Evolutionary conservation across 225 moss, liverwort and hornwort genomes (phyloP), one percentile per base, ranked within the genome.

Genomic region (Marchantia polymorpha): DNA sequence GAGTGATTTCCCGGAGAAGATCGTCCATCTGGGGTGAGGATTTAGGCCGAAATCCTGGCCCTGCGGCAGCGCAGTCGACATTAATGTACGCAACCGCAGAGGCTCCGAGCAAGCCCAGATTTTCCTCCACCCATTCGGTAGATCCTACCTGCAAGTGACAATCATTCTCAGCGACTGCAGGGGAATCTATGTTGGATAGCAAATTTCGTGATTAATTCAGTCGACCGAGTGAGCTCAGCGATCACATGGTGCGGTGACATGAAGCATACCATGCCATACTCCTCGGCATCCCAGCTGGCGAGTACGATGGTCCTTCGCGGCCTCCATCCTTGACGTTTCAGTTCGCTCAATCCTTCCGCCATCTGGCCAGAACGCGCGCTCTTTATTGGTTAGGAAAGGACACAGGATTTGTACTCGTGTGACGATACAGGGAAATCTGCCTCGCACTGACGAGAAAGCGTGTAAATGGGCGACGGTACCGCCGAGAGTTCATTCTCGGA

Each of bases 61-160:
- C 96, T 55, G 86, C 73, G 55, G 92, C 96, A 46, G 94, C 96
- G 74, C 90, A 94, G 87, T 96, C 96, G 8, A 96, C 94, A 79
- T 96, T 96, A 64, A 96, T 54, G 83, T 96, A 96, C 27, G 87
- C 92, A n/a, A 96, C 89, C 22, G 92, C 94, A 54, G 79, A 87
- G 11, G 91, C 79, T 49, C 81, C 85, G 29, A 96, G 85, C 66
- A 92, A 80, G 23, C 90, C 92, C 48, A 81, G 59, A 74, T 96
- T 96, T 55, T 92, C 91, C 83, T 96, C 96, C 80, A 96, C 96
- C 96, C 96, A 96, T 82, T 96, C 96, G 14, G 92, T 92, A 64
- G 96, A 96, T 68, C 96, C 96, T 17, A 96, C 83, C 96, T 96
- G 90, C 84, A 76, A 17, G 22, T 48, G 11, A 31, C 63, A 48